Conservation (phyloP, 768 basidiomycete species). For the Lactarius hengduanensis region DNA sequence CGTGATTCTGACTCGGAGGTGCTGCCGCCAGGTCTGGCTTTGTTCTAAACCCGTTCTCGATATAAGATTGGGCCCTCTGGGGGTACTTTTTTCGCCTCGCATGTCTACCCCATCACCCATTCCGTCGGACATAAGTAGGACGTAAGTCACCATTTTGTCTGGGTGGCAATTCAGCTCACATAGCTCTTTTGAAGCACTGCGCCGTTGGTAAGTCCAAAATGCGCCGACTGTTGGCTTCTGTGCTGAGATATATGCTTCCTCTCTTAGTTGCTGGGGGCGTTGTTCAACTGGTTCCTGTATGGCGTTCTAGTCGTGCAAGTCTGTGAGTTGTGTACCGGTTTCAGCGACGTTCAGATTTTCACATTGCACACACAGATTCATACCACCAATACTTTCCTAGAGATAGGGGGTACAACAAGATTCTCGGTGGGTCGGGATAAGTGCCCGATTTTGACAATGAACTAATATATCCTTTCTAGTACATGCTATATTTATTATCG, state of each 20-base stretch:
- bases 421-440: not conserved
- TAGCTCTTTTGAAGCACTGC: not conserved
- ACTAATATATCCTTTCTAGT: not conserved
- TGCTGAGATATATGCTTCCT: not conserved
- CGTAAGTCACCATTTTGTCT: not conserved
- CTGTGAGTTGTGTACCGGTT: not conserved
- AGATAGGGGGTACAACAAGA: not conserved
- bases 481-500: not conserved
- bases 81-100: not conserved
- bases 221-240: not conserved
- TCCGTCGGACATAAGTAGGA: not conserved
- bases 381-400: slow-evolving; percentile 2
- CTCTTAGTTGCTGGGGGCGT: not conserved
- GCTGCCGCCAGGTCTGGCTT: not conserved
- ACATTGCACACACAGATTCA: not conserved
- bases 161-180: not conserved
- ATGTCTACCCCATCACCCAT: not conserved
- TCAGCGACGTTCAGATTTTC: not conserved
- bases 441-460: not conserved
- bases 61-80: not conserved
- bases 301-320: not conserved
- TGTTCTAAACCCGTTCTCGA: not conserved
- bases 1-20: not conserved
- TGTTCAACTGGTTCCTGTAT: not conserved
- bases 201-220: not conserved